Percentiles rank a stretch among this genome's conserved stretches.
Conservation (phyloP, 441 rosid species). For the Gossypium schwendimanii region DNA sequence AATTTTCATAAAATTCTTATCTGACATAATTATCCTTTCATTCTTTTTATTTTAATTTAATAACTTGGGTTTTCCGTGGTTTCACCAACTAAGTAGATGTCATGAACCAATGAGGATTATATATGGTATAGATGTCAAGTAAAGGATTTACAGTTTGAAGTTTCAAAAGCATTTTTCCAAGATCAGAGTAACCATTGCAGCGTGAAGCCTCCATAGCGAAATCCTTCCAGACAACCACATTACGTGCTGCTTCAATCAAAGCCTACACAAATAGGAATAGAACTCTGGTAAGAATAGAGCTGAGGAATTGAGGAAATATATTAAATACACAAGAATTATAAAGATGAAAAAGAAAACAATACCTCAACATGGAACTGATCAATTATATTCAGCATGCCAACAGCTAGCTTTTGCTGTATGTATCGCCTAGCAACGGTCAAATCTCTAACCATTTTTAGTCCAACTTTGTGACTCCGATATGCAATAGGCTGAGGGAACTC, state of each 20-base stretch:
- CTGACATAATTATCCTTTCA: no score
- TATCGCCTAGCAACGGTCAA: slow-evolving; percentile 70
- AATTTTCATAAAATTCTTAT: no score
- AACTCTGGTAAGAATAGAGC: slow-evolving; percentile 14
- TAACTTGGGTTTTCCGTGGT: no score
- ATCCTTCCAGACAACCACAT: slow-evolving; percentile 80
- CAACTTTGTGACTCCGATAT: slow-evolving; percentile 64
- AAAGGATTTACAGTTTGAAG: slow-evolving; percentile 61
- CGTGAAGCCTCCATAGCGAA: slow-evolving; percentile 81
- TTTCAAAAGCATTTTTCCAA: slow-evolving; percentile 88
- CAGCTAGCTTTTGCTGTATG: slow-evolving; percentile 79
- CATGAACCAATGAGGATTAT: no score
- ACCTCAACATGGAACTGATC: slow-evolving; percentile 87
- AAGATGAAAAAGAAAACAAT: slow-evolving; percentile 14
- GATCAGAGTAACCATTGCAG: slow-evolving; percentile 69
- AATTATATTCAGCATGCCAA: slow-evolving; percentile 79
- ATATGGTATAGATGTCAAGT: background rate
- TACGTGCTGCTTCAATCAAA: slow-evolving; percentile 64
- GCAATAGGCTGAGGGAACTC: slow-evolving; percentile 92
- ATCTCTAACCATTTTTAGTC: slow-evolving; percentile 81
- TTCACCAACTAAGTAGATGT: no score
- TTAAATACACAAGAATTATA: background rate
- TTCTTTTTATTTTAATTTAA: no score
- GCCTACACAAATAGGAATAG: slow-evolving; percentile 48
- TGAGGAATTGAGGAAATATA: background rate